A percentile compares a stretch with the other conserved stretches of the same genome.
phyloP scores from a whole-genome alignment of 78 protist species.

The Thecamonas trahens region DNA sequence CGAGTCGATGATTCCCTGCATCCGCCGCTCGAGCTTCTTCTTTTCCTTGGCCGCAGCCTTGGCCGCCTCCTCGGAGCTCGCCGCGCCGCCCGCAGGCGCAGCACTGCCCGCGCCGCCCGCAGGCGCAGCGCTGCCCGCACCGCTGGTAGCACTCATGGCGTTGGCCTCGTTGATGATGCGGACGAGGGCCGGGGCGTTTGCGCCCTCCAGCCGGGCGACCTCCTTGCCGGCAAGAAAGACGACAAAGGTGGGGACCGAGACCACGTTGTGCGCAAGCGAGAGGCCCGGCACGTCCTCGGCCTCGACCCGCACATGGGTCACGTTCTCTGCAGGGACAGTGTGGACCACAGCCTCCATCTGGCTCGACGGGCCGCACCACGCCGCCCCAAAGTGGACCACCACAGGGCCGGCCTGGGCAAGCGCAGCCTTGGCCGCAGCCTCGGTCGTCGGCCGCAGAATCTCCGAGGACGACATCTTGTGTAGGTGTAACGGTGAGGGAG shows the following conservation, averaged over 20 bases:
- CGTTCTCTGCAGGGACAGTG: neutral
- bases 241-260: constrained; percentile 57
- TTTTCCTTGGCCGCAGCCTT: neutral
- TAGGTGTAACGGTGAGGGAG: too few species aligned
- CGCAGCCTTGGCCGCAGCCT: too few species aligned
- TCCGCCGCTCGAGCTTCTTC: constrained; percentile 26
- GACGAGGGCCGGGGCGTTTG: neutral
- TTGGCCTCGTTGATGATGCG: neutral
- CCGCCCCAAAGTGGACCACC: constrained; percentile 66
- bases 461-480: too few species aligned
- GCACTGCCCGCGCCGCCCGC: neutral
- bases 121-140: neutral
- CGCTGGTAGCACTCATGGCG: neutral
- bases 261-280: constrained; percentile 39
- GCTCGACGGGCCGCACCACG: constrained; percentile 60
- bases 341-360: constrained; percentile 52
- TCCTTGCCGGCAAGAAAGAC: neutral
- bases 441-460: too few species aligned
- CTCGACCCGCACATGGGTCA: constrained; percentile 24
- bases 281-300: constrained; percentile 55
- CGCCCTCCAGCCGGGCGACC: constrained; percentile 6
- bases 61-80: neutral
- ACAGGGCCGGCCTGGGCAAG: too few species aligned
- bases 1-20: constrained; percentile 31
- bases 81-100: neutral